phyloP scores from a whole-genome alignment of 306 rosid species.

The Cucurbita pepo region DNA sequence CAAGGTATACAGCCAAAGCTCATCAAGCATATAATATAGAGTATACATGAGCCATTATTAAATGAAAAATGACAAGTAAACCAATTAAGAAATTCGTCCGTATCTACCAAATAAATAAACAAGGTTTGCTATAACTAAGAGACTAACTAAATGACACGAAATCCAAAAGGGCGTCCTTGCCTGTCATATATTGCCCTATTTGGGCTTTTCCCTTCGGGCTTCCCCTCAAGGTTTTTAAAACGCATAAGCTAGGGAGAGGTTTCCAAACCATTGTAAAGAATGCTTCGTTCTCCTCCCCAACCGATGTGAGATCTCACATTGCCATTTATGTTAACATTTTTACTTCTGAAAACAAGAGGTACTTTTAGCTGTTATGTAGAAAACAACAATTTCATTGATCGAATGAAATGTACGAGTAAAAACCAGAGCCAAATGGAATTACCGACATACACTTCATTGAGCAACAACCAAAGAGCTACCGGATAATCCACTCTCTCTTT shows the following conservation, averaged over 20 bases:
- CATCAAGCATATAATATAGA: not conserved
- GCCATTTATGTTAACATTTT: not conserved
- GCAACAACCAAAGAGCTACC: not conserved
- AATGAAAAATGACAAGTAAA: not conserved
- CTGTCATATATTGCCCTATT: no score
- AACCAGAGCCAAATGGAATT: not conserved
- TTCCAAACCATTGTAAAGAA: no score
- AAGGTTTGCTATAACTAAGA: not conserved
- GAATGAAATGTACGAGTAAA: not conserved
- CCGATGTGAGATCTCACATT: no score
- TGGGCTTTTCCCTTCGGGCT: no score
- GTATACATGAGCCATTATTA: not conserved
- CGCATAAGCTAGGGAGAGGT: no score
- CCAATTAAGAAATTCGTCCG: not conserved
- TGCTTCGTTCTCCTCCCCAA: no score
- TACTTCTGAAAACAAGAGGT: not conserved
- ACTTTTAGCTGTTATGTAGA: not conserved
- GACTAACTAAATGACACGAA: not conserved
- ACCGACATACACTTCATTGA: not conserved
- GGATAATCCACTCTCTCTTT: not conserved
- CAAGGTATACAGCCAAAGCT: conserved; percentile 4
- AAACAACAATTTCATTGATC: not conserved
- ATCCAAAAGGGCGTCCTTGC: not conserved
- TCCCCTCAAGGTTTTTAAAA: no score
- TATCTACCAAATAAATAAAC: not conserved